Base-by-base conservation (phyloP, 2,329 filamentous ascomycete species). In the Chaetomium olivaceum region DNA sequence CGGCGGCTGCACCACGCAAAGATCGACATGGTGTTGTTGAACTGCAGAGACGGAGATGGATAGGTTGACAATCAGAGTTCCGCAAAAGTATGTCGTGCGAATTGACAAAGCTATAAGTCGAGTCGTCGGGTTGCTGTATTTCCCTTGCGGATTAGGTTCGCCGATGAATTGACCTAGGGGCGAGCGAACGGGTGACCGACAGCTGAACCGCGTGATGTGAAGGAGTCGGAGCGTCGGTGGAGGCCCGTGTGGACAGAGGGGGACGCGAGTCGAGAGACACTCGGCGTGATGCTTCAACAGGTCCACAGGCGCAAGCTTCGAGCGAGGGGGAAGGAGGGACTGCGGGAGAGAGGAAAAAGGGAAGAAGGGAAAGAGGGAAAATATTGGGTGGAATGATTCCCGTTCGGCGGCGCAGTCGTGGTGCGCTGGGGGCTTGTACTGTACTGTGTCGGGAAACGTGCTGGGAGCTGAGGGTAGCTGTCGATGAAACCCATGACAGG, bases 1-100 rank as follows among this genome's bases (percentile, higher is more conserved):
- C 85, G 80, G 72, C 81, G 81, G 69, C 83, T 79, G 67, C 80
- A 81, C 85, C 85, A 87, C 46, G 72, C 73, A 71, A 87, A 82
- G 68, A 86, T 71, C 66, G 82, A 80, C 85, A 87, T 87, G 67
- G 48, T 70, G 71, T 67, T 43, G 67, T 67, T 43, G 67, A 71
- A 29, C 21, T n/a, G 62, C 59, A 14, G 4, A 16, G n/a, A 21
- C n/a, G 33, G 16, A 16, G 25, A 21, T 16, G 33, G 16, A 19
- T 43, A 43, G 21, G 19, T 29, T 6, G 50, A 57, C 6, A 25
- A 54, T 27, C 19, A 8, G 27, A 52, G 51, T 33, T 33, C 5
- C 3, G 8, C 29, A 48, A 46, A 33, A 59, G 21, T 52, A 58
- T 33, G 25, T 39, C 14, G 46, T 36, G 33, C 39, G 58, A 46